Conservation (phyloP, 129 eudicot species). For the Calendula officinalis region DNA sequence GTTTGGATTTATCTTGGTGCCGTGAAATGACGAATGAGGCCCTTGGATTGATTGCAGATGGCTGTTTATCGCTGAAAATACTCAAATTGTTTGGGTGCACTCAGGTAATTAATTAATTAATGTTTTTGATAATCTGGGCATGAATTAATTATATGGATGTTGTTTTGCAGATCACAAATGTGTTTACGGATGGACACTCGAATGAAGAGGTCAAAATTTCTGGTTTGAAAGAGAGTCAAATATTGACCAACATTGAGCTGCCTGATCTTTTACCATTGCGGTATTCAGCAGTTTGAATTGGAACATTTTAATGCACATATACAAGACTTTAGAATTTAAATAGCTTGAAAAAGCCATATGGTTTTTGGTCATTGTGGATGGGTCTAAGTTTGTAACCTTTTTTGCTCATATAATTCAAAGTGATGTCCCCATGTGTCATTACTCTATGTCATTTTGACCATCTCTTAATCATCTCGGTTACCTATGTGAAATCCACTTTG, state of each 20-base stretch:
- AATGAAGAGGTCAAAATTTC: constrained; percentile 52
- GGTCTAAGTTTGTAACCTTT: too few relatives aligned
- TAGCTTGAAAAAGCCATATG: constrained; percentile 28
- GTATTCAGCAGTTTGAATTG: constrained; percentile 40
- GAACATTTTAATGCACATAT: too few relatives aligned
- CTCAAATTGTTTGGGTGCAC: constrained; percentile 92
- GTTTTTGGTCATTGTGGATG: too few relatives aligned
- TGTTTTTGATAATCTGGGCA: too few relatives aligned
- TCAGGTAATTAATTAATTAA: constrained; percentile 53
- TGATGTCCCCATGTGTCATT: too few relatives aligned
- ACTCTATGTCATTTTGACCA: too few relatives aligned
- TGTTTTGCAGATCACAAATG: constrained; percentile 54
- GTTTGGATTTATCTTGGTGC: constrained; percentile 87
- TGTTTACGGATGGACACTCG: constrained; percentile 71
- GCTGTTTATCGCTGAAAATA: constrained; percentile 54
- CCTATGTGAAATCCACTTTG: too few relatives aligned
- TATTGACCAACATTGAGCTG: constrained; percentile 50
- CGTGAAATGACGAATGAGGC: constrained; percentile 75
- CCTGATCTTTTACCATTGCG: constrained; percentile 52
- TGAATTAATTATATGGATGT: too few relatives aligned
- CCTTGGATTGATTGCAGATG: constrained; percentile 87
- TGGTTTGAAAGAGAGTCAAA: constrained; percentile 64
- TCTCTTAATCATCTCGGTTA: too few relatives aligned
- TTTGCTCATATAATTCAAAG: too few relatives aligned
- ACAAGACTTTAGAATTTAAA: too few relatives aligned